phyloP scores from a whole-genome alignment of 805 yeast species.

The Scheffersomyces stipitis region DNA sequence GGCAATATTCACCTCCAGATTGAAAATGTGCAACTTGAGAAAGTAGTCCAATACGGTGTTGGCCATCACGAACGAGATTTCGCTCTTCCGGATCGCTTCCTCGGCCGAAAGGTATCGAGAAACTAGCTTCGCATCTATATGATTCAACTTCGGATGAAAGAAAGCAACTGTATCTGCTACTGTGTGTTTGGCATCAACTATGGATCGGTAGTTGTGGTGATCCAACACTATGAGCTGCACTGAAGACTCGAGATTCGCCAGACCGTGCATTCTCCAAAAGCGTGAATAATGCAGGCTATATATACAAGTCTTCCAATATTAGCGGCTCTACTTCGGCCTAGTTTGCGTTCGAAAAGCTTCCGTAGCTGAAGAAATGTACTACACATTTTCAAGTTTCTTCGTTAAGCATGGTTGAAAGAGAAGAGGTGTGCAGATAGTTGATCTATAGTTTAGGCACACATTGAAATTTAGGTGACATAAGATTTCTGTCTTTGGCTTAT shows the following conservation, averaged over 20 bases:
- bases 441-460: too few relatives aligned
- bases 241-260: neutral
- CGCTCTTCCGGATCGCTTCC: constrained; percentile 3
- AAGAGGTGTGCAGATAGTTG: too few relatives aligned
- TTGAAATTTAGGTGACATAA: too few relatives aligned
- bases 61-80: constrained; percentile 4
- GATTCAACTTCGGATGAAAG: constrained; percentile 11
- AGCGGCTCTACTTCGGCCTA: too few relatives aligned
- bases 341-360: too few relatives aligned
- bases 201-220: constrained; percentile 18
- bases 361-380: too few relatives aligned
- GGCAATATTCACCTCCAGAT: neutral
- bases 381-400: too few relatives aligned
- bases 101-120: neutral
- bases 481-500: too few relatives aligned
- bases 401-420: too few relatives aligned
- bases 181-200: constrained; percentile 17
- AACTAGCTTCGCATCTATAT: neutral
- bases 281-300: too few relatives aligned
- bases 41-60: constrained; percentile 3
- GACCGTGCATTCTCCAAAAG: neutral
- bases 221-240: constrained; percentile 4
- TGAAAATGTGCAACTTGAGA: constrained; percentile 7
- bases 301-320: too few relatives aligned
- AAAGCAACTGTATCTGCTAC: constrained; percentile 17